Evolutionary conservation across 2,329 filamentous ascomycete genomes (phyloP).

Genomic region (Xylariaceae sp.): DNA sequence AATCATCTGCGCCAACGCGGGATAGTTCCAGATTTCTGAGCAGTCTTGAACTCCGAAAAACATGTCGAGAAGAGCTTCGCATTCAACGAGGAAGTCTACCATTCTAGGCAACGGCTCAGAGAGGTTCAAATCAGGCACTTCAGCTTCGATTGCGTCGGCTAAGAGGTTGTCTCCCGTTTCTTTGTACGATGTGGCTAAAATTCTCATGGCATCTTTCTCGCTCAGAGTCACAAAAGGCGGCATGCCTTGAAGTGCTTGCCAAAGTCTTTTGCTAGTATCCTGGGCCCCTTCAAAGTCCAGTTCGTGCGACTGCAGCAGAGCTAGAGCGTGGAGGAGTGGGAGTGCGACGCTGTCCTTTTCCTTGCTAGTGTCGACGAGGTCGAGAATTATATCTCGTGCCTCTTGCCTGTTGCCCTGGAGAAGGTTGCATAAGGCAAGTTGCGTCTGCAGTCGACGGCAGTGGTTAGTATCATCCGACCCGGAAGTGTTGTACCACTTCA

Average conservation of each 20-base stretch:
- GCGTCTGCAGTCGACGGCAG: constrained; percentile 12
- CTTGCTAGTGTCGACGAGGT: constrained; percentile 4
- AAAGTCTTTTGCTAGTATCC: constrained; percentile 15
- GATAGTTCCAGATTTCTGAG: constrained; percentile 1
- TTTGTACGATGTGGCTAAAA: constrained; percentile 17
- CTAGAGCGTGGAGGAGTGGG: constrained; percentile 17
- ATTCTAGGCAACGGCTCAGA: constrained; percentile 16
- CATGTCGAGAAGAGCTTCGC: constrained; percentile 13
- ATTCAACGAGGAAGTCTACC: constrained; percentile 14
- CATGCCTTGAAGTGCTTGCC: constrained; percentile 14
- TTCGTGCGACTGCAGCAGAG: constrained; percentile 15
- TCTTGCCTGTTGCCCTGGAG: constrained; percentile 14
- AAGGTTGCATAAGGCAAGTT: constrained; percentile 16
- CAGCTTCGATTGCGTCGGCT: constrained; percentile 18
- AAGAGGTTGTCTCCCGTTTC: constrained; percentile 15
- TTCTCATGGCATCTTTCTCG: constrained; percentile 16
- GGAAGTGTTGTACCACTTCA: constrained; percentile 16
- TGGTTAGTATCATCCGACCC: constrained; percentile 14
- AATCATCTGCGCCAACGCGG: constrained; percentile 6
- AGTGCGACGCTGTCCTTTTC: constrained; percentile 6
- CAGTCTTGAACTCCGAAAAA: constrained; percentile 13
- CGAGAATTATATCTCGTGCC: constrained; percentile 12
- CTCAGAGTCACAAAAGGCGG: constrained; percentile 4
- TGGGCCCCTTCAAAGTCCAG: constrained; percentile 16
- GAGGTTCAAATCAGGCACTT: constrained; percentile 15